Evolutionary conservation across 23 red algal genomes (phyloP).

Genomic region (Agarophyton chilense): DNA sequence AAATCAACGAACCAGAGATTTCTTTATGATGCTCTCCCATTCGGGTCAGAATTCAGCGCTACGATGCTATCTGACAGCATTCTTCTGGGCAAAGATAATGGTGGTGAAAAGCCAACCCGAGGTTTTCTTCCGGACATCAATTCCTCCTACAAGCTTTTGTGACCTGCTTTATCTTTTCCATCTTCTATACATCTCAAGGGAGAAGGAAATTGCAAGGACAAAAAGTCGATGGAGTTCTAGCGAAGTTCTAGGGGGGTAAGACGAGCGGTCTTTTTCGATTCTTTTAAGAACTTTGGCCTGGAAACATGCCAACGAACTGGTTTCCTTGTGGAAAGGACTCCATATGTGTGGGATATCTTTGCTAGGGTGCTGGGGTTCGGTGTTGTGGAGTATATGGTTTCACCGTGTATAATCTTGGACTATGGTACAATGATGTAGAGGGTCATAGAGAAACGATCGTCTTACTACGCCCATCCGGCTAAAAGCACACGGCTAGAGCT

Average conservation of each 20-base stretch:
- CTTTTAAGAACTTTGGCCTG: no score
- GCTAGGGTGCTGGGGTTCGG: conserved; percentile 2
- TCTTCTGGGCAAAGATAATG: neutral
- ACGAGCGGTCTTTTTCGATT: neutral
- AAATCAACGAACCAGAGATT: neutral
- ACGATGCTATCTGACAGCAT: neutral
- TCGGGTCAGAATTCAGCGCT: neutral
- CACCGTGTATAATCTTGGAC: conserved; percentile 18
- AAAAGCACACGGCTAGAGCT: neutral
- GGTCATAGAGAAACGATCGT: neutral
- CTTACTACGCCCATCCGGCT: neutral
- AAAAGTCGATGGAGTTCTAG: neutral
- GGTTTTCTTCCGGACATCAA: neutral
- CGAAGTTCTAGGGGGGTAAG: neutral
- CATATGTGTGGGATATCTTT: conserved; percentile 14
- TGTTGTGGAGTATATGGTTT: conserved; percentile 10
- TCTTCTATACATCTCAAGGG: neutral
- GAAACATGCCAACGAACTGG: conserved; percentile 16
- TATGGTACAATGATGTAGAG: neutral
- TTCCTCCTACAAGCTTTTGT: neutral
- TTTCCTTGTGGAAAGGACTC: neutral
- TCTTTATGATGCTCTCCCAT: neutral
- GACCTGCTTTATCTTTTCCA: neutral
- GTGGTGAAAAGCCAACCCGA: neutral
- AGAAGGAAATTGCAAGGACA: neutral